Evolutionary conservation across 345 rosid genomes (phyloP).

Genomic region (Populus davidiana): DNA sequence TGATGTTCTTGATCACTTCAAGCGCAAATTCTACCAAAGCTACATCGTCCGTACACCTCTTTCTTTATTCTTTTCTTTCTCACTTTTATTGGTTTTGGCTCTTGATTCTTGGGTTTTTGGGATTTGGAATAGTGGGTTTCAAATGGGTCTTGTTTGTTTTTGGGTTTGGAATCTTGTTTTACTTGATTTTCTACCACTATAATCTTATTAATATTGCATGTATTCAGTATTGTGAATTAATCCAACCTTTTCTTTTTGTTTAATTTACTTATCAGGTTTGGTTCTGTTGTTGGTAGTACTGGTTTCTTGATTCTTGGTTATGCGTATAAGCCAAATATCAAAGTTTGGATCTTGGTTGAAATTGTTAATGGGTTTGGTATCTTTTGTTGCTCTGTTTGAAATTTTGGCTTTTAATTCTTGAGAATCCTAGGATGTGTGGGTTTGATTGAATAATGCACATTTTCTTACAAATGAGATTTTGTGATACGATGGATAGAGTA

Average conservation of each 20-base stretch:
- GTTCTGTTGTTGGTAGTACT: not conserved
- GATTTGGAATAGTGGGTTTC: not conserved
- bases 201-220: not conserved
- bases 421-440: not conserved
- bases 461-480: not conserved
- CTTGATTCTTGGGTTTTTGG: not conserved
- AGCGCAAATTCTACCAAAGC: slow-evolving; percentile 97
- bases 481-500: not conserved
- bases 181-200: not conserved
- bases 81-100: not conserved
- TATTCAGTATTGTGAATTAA: not conserved
- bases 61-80: not conserved
- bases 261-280: not conserved
- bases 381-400: not conserved
- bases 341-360: not conserved
- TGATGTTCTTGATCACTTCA: slow-evolving; percentile 81
- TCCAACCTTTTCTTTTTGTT: not conserved
- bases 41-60: slow-evolving; percentile 46
- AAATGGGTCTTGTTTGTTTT: not conserved
- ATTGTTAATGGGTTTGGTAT: not conserved
- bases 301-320: not conserved
- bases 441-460: not conserved
- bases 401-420: not conserved
- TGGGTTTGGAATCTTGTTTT: not conserved
- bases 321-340: not conserved